Conservation (phyloP, 2,329 filamentous ascomycete genomes). For the Cryphonectria radicalis region DNA sequence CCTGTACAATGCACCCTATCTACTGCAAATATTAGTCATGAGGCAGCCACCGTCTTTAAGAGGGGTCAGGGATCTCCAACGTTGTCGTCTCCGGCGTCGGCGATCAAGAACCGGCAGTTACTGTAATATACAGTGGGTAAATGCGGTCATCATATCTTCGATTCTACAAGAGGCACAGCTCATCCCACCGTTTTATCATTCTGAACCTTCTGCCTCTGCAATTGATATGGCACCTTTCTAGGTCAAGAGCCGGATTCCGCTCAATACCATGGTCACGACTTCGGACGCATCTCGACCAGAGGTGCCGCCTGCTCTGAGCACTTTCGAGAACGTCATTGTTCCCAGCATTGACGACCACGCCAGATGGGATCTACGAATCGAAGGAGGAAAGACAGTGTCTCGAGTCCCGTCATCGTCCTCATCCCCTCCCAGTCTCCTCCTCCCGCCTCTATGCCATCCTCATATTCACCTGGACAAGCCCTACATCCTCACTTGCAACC, state of each 20-base stretch:
- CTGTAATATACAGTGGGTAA: background rate
- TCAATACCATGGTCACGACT: background rate
- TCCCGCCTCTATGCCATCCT: constrained; percentile 65
- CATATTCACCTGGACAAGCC: constrained; percentile 75
- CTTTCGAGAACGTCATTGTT: constrained; percentile 18
- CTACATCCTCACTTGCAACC: constrained; percentile 55
- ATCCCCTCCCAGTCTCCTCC: constrained; percentile 35
- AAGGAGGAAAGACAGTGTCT: background rate
- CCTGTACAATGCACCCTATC: background rate
- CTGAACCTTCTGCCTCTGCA: too few species aligned
- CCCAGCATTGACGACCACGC: constrained; percentile 6
- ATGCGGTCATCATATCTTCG: background rate
- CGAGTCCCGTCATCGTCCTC: constrained; percentile 1
- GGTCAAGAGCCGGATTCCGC: background rate
- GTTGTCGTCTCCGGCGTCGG: background rate
- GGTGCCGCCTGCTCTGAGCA: background rate
- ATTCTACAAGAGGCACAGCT: background rate
- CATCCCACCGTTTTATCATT: too few species aligned
- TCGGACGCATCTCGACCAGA: background rate
- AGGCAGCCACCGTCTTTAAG: background rate
- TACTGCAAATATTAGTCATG: background rate
- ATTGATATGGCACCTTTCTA: too few species aligned
- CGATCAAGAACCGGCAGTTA: background rate
- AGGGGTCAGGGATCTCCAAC: background rate
- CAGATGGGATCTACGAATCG: constrained; percentile 17